Base-by-base conservation (phyloP, 768 basidiomycete species). In the Kwoniella heveanensis region DNA sequence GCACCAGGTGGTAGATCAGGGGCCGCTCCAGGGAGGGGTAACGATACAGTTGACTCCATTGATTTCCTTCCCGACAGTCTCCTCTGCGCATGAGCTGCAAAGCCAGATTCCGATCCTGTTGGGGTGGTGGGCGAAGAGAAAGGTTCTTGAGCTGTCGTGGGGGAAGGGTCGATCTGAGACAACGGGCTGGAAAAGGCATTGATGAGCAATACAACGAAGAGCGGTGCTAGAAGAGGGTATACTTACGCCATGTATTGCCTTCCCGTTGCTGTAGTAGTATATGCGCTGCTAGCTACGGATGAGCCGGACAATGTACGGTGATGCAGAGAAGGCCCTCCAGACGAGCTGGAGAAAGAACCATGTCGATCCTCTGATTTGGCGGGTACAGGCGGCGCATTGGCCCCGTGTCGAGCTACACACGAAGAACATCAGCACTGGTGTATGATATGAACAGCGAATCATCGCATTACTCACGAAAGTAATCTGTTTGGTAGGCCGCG, bases 231-330 rank as follows among this genome's bases (percentile, higher is more conserved):
- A 53, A 30, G 9, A 13, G n/a, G 4, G 1, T n/a, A n/a, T n/a
- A 63, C 55, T 49, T 50, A 68, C 62, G 54, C 47, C 56, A 68
- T 60, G 51, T 62, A 37, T 56, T 59, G 56, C 30, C 62, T 67
- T 2, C 65, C 58, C n/a, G n/a, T n/a, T 30, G 65, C 66, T 12
- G 72, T 71, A 27, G 72, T 66, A 0, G 77, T 79, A 53, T 73
- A 72, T 27, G 65, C 69, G 47, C 72, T 76, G 46, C 74, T 74
- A 0, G 73, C 57, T 2, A 80, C 54, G 1, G 76, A 77, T 1
- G 77, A 69, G 47, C 77, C 77, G 4, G 76, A 77, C 22, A 67
- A 60, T 65, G 76, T 76, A 12, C 77, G 54, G 29, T 69, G 62
- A 64, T 80, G 79, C 39, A 48, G 54, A 2, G 68, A 56, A 1